phyloP scores from a whole-genome alignment of 192 early-diverging fungal genomes.

The Coemansia sp. region DNA sequence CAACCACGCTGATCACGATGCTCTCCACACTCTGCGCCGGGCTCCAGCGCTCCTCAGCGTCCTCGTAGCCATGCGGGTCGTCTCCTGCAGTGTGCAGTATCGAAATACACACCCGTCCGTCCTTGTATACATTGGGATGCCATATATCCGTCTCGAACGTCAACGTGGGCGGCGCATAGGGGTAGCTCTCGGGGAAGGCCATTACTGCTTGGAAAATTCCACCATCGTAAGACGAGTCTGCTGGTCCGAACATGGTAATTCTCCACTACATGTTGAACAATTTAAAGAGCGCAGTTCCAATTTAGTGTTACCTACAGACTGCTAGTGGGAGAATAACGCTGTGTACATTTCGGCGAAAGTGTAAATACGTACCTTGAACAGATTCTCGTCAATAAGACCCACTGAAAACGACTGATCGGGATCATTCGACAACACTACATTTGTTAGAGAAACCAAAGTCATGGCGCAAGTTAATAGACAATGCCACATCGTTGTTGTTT shows the following conservation, averaged over 20 bases:
- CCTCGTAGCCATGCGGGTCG: slow-evolving; percentile 90
- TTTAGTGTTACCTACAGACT: background rate
- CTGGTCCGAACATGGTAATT: slow-evolving; percentile 88
- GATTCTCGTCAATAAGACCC: slow-evolving; percentile 82
- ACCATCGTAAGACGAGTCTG: slow-evolving; percentile 87
- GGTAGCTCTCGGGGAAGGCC: slow-evolving; percentile 76
- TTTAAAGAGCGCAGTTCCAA: background rate
- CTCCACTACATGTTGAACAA: slow-evolving; percentile 66
- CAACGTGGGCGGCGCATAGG: slow-evolving; percentile 87
- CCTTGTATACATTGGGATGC: slow-evolving; percentile 92
- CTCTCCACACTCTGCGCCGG: slow-evolving; percentile 96
- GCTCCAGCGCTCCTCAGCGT: slow-evolving; percentile 87
- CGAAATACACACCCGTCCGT: slow-evolving; percentile 95
- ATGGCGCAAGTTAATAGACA: background rate
- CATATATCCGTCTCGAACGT: slow-evolving; percentile 83
- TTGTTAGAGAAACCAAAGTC: background rate
- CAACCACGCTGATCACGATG: slow-evolving; percentile 86
- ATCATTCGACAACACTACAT: slow-evolving; percentile 70
- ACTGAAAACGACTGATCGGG: slow-evolving; percentile 86
- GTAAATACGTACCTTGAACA: slow-evolving; percentile 74
- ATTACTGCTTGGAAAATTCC: slow-evolving; percentile 90
- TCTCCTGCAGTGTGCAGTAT: slow-evolving; percentile 87
- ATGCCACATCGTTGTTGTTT: background rate
- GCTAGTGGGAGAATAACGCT: background rate
- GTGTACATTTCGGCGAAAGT: background rate